Conservation (phyloP, 108 stramenopile genomes). For the Nannochloropsis oceanica region DNA sequence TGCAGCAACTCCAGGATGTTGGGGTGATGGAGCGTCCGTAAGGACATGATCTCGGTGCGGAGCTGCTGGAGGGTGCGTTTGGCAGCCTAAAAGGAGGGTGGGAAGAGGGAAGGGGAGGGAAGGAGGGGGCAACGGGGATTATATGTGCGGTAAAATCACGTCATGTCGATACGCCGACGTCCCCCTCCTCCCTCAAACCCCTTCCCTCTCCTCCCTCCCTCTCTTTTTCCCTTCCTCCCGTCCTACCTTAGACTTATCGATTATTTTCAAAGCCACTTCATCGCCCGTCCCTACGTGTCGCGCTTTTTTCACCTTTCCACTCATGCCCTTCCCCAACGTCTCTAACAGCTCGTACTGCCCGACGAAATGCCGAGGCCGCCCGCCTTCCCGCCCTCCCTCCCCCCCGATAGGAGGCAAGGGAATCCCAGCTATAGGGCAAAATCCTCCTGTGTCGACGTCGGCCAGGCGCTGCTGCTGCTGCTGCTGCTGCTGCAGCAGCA, state of each 20-base stretch:
- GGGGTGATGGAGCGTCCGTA: background rate
- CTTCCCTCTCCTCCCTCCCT: conserved; percentile 18
- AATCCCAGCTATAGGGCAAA: background rate
- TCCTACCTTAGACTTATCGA: conserved; percentile 22
- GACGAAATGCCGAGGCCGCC: conserved; percentile 26
- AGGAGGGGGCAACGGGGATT: background rate
- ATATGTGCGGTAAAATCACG: background rate
- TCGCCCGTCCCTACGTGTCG: conserved; percentile 14
- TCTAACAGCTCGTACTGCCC: conserved; percentile 32
- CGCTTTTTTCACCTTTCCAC: conserved; percentile 39
- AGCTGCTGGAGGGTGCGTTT: background rate
- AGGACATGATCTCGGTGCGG: background rate
- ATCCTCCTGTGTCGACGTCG: background rate
- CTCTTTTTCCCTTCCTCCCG: conserved; percentile 16
- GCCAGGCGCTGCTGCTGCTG: background rate
- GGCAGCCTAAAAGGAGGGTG: background rate
- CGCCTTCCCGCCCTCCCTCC: background rate
- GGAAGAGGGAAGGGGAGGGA: background rate
- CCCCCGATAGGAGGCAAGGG: background rate
- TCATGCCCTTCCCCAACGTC: conserved; percentile 40
- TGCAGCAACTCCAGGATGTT: background rate
- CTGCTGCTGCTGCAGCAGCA: background rate
- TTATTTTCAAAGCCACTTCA: conserved; percentile 34
- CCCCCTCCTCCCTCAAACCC: background rate
- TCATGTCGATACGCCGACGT: background rate